Evolutionary conservation across 1,139 yeast genomes (phyloP).

Genomic region (Nakaseomyces delphensis): DNA sequence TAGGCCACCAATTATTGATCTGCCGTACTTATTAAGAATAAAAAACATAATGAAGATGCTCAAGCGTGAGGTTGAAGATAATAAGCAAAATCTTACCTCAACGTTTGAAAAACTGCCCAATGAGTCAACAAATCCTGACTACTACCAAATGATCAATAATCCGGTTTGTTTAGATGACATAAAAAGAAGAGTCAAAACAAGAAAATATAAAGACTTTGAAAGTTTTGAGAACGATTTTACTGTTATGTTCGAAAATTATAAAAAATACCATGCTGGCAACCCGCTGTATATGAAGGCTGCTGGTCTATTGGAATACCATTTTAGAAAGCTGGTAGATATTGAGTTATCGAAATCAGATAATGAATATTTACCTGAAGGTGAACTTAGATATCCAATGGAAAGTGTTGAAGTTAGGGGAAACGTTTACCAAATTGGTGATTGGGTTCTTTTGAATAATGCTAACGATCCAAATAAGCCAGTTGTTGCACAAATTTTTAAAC

Average conservation of each 20-base stretch:
- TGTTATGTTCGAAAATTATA: slow-evolving; percentile 67
- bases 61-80: slow-evolving; percentile 59
- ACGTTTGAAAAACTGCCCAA: slow-evolving; percentile 82
- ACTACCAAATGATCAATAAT: slow-evolving; percentile 51
- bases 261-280: slow-evolving; percentile 51
- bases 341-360: slow-evolving; percentile 78
- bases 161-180: slow-evolving; percentile 81
- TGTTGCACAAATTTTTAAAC: slow-evolving; percentile 84
- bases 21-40: slow-evolving; percentile 87
- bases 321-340: slow-evolving; percentile 51
- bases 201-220: slow-evolving; percentile 71
- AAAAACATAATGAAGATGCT: slow-evolving; percentile 75
- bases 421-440: slow-evolving; percentile 79
- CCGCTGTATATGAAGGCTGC: slow-evolving; percentile 54
- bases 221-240: slow-evolving; percentile 69
- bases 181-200: slow-evolving; percentile 72
- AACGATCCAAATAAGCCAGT: slow-evolving; percentile 85
- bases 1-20: slow-evolving; percentile 91
- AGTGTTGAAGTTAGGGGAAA: slow-evolving; percentile 63
- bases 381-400: slow-evolving; percentile 71
- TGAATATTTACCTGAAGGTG: slow-evolving; percentile 61
- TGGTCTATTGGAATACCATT: slow-evolving; percentile 49
- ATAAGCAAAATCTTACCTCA: slow-evolving; percentile 41
- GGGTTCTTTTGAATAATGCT: slow-evolving; percentile 82
- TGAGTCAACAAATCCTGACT: slow-evolving; percentile 52